These are phyloP conservation scores for Achlya hypogyna DNA, from an alignment of 352 stramenopile species.

Conservation along the genomic window DNA sequence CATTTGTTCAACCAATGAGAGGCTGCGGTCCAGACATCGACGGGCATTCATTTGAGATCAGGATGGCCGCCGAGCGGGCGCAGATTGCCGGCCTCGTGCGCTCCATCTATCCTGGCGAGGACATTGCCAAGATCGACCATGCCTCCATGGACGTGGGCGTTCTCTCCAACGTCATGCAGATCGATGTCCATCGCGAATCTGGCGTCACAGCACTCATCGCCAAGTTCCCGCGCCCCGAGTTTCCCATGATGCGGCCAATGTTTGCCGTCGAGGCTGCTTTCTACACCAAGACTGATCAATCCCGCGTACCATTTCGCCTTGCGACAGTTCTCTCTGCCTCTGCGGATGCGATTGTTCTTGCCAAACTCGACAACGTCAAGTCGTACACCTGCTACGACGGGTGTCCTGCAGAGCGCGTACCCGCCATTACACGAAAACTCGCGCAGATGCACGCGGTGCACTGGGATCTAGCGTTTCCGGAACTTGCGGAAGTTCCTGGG, in stretches of 20 bases:
- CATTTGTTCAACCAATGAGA: no score
- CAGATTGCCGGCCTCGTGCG: background rate
- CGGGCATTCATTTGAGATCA: no score
- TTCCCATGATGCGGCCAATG: slow-evolving; percentile 67
- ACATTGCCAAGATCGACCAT: slow-evolving; percentile 30
- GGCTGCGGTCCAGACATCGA: no score
- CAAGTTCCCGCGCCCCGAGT: slow-evolving; percentile 70
- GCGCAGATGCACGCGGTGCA: slow-evolving; percentile 56
- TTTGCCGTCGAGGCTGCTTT: slow-evolving; percentile 71
- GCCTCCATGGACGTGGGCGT: slow-evolving; percentile 61
- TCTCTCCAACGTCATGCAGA: slow-evolving; percentile 63
- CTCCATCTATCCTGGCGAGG: background rate
- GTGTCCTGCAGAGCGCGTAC: slow-evolving; percentile 41
- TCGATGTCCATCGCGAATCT: slow-evolving; percentile 28
- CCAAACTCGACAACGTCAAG: slow-evolving; percentile 37
- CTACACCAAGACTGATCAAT: slow-evolving; percentile 29
- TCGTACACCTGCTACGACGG: slow-evolving; percentile 56
- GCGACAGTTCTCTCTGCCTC: slow-evolving; percentile 51
- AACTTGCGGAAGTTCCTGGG: slow-evolving; percentile 39
- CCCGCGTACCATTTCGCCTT: slow-evolving; percentile 45
- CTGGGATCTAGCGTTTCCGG: slow-evolving; percentile 36
- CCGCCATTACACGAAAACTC: slow-evolving; percentile 36
- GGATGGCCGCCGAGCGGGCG: no score
- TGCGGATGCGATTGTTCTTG: slow-evolving; percentile 57
- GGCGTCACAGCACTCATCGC: slow-evolving; percentile 32